Base-by-base conservation (phyloP, 2,329 filamentous ascomycete species). In the Ceratocystis albifundus region DNA sequence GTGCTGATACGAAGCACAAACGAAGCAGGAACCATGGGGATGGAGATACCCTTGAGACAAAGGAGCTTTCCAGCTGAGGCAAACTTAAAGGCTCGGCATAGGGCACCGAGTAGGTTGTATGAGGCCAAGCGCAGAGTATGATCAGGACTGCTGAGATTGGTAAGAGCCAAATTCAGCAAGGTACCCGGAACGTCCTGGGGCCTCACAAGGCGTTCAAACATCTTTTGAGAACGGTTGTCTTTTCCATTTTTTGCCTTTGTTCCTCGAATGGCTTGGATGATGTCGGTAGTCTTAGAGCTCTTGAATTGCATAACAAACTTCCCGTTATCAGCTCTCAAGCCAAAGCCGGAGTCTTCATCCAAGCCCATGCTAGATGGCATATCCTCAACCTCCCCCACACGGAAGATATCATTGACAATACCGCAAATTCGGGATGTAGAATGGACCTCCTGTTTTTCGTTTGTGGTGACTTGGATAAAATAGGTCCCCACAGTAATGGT, bases 271-370 rank as follows among this genome's bases (percentile, higher is more conserved):
- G 82, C 81, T 72, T 85, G 82, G 2, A 88, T 76, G 22, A 88
- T 79, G 68, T 88, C 85, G 5, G 76, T 72, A 72, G 86, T 87
- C 72, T 82, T 83, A 1, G 84, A 78, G 69, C 85, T 88, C 20
- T 84, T 85, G 72, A 88, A 88, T 72, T 85, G 87, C 84, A 88
- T 87, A 65, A 87, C 81, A 62, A 87, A 84, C 74, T 85, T 87
- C 70, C 86, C 86, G 69, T 84, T 86, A 70, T 88, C 86, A 2
- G 85, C 85, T 62, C 85, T 80, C 32, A 88, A 75, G 0, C 85
- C 86, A 73, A 88, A 88, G 1, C 84, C 82, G 2, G 82, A 84
- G 69, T 88, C 84, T 67, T 88, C 85, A 67, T 87, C 85, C 0
- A 82, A 82, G 68, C 84, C 80, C 65, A 86, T 84, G 1, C 83